A percentile compares a stretch with the other conserved stretches of the same genome.
phyloP scores from a whole-genome alignment of 495 filamentous ascomycete species.

The Clavariopsis aquatica region DNA sequence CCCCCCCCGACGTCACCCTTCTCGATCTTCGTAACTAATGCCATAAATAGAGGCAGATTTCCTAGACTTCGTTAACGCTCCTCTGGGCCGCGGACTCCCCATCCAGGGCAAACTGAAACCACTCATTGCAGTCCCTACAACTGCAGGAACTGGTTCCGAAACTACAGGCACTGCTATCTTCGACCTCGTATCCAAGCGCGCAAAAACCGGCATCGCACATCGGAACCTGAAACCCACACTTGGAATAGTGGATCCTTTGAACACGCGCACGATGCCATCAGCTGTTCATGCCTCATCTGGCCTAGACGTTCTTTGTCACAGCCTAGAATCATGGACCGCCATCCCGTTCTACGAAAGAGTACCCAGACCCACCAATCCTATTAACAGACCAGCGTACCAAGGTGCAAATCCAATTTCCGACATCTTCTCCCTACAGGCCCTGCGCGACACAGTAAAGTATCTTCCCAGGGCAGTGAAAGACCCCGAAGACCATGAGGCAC shows the following conservation, averaged over 20 bases:
- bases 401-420: slow-evolving; percentile 97
- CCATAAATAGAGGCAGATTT: slow-evolving; percentile 68
- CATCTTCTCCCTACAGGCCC: slow-evolving; percentile 85
- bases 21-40: slow-evolving; percentile 5
- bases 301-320: slow-evolving; percentile 91
- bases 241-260: slow-evolving; percentile 93
- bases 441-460: slow-evolving; percentile 81
- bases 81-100: slow-evolving; percentile 82
- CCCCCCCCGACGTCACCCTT: neutral
- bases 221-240: slow-evolving; percentile 92
- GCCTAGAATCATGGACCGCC: slow-evolving; percentile 92
- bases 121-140: slow-evolving; percentile 90
- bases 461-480: slow-evolving; percentile 82
- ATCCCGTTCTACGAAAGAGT: slow-evolving; percentile 86
- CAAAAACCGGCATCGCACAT: slow-evolving; percentile 95
- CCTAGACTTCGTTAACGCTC: slow-evolving; percentile 96
- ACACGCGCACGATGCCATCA: slow-evolving; percentile 91
- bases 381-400: slow-evolving; percentile 90
- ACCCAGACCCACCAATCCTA: slow-evolving; percentile 84
- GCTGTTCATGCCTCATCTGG: slow-evolving; percentile 88
- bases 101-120: slow-evolving; percentile 77
- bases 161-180: slow-evolving; percentile 98
- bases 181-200: slow-evolving; percentile 81
- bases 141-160: slow-evolving; percentile 91
- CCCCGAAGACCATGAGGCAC: slow-evolving; percentile 86